Evolutionary conservation across 495 filamentous ascomycete species (phyloP).

Genomic region (Coniosporium apollinis): DNA sequence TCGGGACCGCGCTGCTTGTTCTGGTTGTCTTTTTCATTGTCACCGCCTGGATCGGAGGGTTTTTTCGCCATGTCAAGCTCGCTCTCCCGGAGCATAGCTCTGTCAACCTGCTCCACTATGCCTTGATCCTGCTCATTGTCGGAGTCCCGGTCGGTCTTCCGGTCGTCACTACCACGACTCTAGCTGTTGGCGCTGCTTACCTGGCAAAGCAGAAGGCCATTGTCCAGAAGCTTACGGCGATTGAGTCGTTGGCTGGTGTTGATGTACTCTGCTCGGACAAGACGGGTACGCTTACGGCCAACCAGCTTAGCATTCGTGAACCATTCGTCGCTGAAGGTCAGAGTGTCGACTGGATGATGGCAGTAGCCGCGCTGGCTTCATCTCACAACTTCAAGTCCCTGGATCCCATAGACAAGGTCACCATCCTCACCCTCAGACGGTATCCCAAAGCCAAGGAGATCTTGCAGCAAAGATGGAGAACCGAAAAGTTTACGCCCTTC

Average conservation of each 20-base stretch:
- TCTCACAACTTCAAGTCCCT: slow-evolving; percentile 65
- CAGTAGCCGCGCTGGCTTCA: slow-evolving; percentile 54
- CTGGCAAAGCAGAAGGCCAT: slow-evolving; percentile 60
- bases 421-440: slow-evolving; percentile 53
- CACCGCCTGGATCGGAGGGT: slow-evolving; percentile 56
- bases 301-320: slow-evolving; percentile 59
- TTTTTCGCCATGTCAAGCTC: slow-evolving; percentile 54
- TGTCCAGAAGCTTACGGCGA: slow-evolving; percentile 60
- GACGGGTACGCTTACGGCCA: slow-evolving; percentile 52
- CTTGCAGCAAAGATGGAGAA: slow-evolving; percentile 51
- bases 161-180: slow-evolving; percentile 56
- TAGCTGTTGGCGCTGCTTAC: slow-evolving; percentile 60
- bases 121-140: slow-evolving; percentile 51
- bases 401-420: slow-evolving; percentile 64
- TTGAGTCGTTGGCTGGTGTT: slow-evolving; percentile 61
- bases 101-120: slow-evolving; percentile 43
- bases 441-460: slow-evolving; percentile 60
- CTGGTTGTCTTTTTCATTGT: slow-evolving; percentile 60
- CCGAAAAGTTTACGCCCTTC: slow-evolving; percentile 62
- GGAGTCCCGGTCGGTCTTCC: slow-evolving; percentile 64
- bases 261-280: slow-evolving; percentile 64
- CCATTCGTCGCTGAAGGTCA: slow-evolving; percentile 59
- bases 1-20: slow-evolving; percentile 48
- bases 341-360: slow-evolving; percentile 71
- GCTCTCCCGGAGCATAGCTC: slow-evolving; percentile 45